Evolutionary conservation across 768 basidiomycete species (phyloP), one percentile per base, ranked within the genome.

Genomic region (Boletus subparvulus): DNA sequence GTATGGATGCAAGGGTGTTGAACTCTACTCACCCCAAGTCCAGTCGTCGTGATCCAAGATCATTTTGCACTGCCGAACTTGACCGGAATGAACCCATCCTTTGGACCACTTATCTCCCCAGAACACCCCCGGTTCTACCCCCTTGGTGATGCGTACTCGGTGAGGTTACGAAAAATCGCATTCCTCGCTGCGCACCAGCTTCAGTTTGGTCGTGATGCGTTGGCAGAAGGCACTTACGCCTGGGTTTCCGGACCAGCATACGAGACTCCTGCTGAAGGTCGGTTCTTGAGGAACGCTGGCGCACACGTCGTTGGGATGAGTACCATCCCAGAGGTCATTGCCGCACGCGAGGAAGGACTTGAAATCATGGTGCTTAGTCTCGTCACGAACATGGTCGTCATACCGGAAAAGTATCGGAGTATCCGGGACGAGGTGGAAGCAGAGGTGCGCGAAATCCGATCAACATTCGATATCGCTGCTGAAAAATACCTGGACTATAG

Each of bases 291-390:
- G 16, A 72, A 74, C 9, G 84, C 83, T 0, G 93, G 93, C 4
- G 93, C 88, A 1, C 91, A 92, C 63, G 88, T 94, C n/a, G 93
- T 94, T 2, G 93, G 93, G 2, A 95, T 95, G 93, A 92, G 90
- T 62, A 95, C 94, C 0, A 83, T 94, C 16, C 93, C 92, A 0
- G 93, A 95, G 72, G 93, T 95, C 26, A 75, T 94, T 24, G 88
- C 84, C 0, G 93, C 88, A 10, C 73, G 84, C 47, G 85, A 92
- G 66, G 88, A 86, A 65, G 88, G 86, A 0, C 62, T 95, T 53
- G 80, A 89, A 52, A 83, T 89, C 50, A 77, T 90, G 72, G 92
- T 89, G 5, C 75, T 95, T 42, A 93, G 89, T 61, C 78, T 95
- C 54, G 89, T 93, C 28, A 94, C 92, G 28, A 95, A 95, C 73